Evolutionary conservation across 176 grass and related monocot genomes (phyloP).

Genomic region (Aegilops speltoides): DNA sequence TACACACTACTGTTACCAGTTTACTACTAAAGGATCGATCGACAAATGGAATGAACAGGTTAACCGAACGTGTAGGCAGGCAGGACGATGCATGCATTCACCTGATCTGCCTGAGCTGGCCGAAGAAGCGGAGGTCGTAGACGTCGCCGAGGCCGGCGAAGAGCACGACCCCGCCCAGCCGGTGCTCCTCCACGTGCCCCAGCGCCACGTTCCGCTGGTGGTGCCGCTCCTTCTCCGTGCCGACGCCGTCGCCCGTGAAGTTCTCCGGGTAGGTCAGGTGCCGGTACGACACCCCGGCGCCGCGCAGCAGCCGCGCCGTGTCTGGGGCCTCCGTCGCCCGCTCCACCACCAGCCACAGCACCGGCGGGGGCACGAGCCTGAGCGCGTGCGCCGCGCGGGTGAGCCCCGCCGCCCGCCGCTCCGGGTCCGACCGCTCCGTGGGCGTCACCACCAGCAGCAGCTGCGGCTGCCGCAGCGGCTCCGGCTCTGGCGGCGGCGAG

Average conservation of each 20-base stretch:
- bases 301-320: slow-evolving; percentile 65
- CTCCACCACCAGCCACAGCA: slow-evolving; percentile 95
- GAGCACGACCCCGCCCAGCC: slow-evolving; percentile 60
- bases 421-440: slow-evolving; percentile 34
- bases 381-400: slow-evolving; percentile 66
- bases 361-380: slow-evolving; percentile 57
- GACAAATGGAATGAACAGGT: not conserved
- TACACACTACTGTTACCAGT: too few species aligned
- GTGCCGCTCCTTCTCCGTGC: slow-evolving; percentile 26
- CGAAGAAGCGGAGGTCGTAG: slow-evolving; percentile 64
- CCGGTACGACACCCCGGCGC: slow-evolving; percentile 61
- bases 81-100: not conserved
- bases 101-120: slow-evolving; percentile 56
- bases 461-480: not conserved
- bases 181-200: slow-evolving; percentile 69
- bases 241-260: slow-evolving; percentile 35
- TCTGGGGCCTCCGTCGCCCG: slow-evolving; percentile 19
- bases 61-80: not conserved
- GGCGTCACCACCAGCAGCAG: slow-evolving; percentile 65
- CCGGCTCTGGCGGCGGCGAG: not conserved
- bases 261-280: slow-evolving; percentile 72
- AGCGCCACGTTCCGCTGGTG: slow-evolving; percentile 78
- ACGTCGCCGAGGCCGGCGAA: slow-evolving; percentile 61
- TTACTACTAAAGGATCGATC: not conserved
- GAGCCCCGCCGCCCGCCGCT: slow-evolving; percentile 47